Percentiles rank a stretch among this genome's conserved stretches.
Conservation (phyloP, 768 basidiomycete genomes). For the Tulasnella sp. region DNA sequence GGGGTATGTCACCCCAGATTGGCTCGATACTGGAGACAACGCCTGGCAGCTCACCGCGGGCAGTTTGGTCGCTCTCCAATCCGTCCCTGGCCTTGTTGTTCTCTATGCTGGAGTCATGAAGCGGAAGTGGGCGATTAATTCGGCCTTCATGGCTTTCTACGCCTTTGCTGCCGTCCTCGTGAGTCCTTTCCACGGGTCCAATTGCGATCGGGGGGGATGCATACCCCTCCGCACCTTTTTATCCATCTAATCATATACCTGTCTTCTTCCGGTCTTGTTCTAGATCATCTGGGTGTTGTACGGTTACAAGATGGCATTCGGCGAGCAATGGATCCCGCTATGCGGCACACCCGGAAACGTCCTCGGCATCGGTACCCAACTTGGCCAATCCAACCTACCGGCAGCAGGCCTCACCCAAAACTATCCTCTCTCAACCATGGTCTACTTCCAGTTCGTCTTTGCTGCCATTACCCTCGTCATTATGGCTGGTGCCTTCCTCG, state of each 20-base stretch:
- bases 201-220: too few species aligned
- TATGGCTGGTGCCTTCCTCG: conserved; percentile 12
- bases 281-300: conserved; percentile 10
- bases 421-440: conserved; percentile 14
- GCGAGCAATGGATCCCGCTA: conserved; percentile 12
- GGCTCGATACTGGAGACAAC: conserved; percentile 15
- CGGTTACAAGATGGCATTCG: conserved; percentile 15
- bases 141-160: conserved; percentile 13
- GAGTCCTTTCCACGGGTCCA: too few species aligned
- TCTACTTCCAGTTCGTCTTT: conserved; percentile 17
- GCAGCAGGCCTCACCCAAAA: conserved; percentile 1
- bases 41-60: conserved; percentile 15
- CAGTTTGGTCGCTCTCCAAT: conserved; percentile 12
- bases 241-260: too few species aligned
- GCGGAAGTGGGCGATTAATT: conserved; percentile 9
- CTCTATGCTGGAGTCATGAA: conserved; percentile 15
- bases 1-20: not conserved
- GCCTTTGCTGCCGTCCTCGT: conserved; percentile 13
- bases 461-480: conserved; percentile 15
- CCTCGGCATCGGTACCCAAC: conserved; percentile 7
- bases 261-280: too few species aligned
- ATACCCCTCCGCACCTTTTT: too few species aligned
- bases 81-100: conserved; percentile 11
- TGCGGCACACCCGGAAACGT: conserved; percentile 9
- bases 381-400: conserved; percentile 9